A percentile compares a stretch with the other conserved stretches of the same genome.
phyloP scores from a whole-genome alignment of 345 rosid species.

The Dipteronia sinensis region DNA sequence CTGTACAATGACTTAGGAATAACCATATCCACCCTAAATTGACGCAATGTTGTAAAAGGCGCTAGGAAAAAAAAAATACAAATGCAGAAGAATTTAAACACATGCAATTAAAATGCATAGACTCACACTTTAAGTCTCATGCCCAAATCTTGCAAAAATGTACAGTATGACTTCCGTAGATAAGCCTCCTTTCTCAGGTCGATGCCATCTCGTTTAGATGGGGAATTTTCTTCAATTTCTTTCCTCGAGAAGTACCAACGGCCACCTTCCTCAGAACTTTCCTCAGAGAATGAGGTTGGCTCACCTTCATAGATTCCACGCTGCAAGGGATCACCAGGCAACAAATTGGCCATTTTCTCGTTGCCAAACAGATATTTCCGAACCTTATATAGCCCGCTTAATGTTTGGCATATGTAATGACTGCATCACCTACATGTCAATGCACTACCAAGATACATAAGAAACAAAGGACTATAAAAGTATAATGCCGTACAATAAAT shows the following conservation, averaged over 20 bases:
- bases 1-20: neutral
- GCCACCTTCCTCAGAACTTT: slow-evolving; percentile 24
- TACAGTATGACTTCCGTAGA: slow-evolving; percentile 62
- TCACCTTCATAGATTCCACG: slow-evolving; percentile 15
- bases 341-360: slow-evolving; percentile 7
- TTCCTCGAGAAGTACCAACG: slow-evolving; percentile 57
- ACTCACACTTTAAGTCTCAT: slow-evolving; percentile 72
- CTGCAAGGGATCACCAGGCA: slow-evolving; percentile 13
- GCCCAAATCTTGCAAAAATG: slow-evolving; percentile 65
- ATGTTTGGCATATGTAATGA: neutral
- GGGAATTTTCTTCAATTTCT: slow-evolving; percentile 63
- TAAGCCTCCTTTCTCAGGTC: slow-evolving; percentile 63
- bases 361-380: neutral
- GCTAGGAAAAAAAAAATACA: neutral
- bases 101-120: slow-evolving; percentile 12
- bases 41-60: too few species aligned
- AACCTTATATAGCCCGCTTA: neutral
- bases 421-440: neutral
- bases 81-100: slow-evolving; percentile 13
- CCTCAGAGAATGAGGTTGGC: neutral
- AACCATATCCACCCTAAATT: neutral
- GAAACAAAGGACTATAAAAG: neutral
- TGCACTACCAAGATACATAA: neutral
- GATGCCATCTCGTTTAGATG: slow-evolving; percentile 55
- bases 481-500: neutral